Conservation (phyloP, 192 early-diverging fungal genomes). For the Coemansia guatemalensis region DNA sequence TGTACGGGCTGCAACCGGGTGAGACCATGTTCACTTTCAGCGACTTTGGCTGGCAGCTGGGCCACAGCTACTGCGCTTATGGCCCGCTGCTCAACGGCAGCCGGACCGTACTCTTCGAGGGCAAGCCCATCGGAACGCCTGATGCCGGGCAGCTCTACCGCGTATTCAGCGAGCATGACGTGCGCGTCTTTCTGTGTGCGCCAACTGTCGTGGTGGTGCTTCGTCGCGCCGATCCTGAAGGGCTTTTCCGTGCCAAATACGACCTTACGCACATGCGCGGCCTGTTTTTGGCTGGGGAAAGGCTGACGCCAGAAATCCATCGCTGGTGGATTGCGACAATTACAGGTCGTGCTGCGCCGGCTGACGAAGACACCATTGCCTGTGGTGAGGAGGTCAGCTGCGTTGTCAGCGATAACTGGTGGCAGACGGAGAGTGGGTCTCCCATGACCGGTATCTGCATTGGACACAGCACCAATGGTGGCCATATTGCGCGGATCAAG, state of each 20-base stretch:
- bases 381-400: constrained; percentile 35
- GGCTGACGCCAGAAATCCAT: constrained; percentile 78
- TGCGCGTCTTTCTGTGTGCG: constrained; percentile 75
- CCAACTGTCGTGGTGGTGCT: constrained; percentile 86
- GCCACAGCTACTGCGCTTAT: constrained; percentile 81
- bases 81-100: constrained; percentile 76
- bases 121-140: constrained; percentile 79
- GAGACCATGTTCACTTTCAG: constrained; percentile 78
- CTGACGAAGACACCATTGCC: constrained; percentile 9
- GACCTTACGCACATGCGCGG: constrained; percentile 64
- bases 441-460: constrained; percentile 75
- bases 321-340: constrained; percentile 54
- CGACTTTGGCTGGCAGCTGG: constrained; percentile 89
- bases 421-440: constrained; percentile 87
- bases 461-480: constrained; percentile 49
- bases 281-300: constrained; percentile 80
- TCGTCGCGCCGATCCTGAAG: constrained; percentile 74
- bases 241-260: constrained; percentile 55
- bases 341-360: constrained; percentile 22
- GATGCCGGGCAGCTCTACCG: constrained; percentile 81
- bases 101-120: constrained; percentile 81
- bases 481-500: constrained; percentile 46
- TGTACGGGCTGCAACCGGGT: constrained; percentile 71
- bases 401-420: constrained; percentile 82
- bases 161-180: constrained; percentile 74